Evolutionary conservation across 306 rosid species (phyloP).

Genomic region (Prinsepia uniflora): DNA sequence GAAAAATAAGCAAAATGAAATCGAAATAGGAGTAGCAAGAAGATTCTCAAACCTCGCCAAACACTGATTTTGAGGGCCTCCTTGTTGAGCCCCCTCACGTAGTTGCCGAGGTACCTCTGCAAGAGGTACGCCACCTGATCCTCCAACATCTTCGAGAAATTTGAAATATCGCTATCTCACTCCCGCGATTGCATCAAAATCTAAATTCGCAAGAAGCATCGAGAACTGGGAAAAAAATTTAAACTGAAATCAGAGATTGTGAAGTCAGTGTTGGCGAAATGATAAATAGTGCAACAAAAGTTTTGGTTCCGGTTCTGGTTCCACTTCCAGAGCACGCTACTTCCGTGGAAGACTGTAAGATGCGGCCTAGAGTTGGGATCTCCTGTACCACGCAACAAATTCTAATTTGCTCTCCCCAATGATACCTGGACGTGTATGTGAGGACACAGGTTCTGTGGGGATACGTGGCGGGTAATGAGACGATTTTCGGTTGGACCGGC

Average conservation of each 20-base stretch:
- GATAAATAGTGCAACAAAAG: background rate
- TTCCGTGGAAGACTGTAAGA: too few species aligned
- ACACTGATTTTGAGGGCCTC: slow-evolving; percentile 99
- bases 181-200: background rate
- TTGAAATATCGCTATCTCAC: slow-evolving; percentile 28
- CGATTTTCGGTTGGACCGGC: too few species aligned
- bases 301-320: too few species aligned
- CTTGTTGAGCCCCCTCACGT: slow-evolving; percentile 86
- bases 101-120: slow-evolving; percentile 95
- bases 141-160: slow-evolving; percentile 65
- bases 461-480: too few species aligned
- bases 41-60: slow-evolving; percentile 64
- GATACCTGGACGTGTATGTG: too few species aligned
- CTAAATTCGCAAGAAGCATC: background rate
- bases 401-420: too few species aligned
- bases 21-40: background rate
- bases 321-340: too few species aligned
- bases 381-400: too few species aligned
- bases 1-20: background rate
- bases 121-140: slow-evolving; percentile 94
- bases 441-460: too few species aligned
- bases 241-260: background rate
- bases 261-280: background rate
- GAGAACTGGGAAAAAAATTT: background rate
- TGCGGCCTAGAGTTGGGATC: too few species aligned